These are phyloP conservation scores for Pleurozium schreberi DNA, from an alignment of 225 moss, liverwort and hornwort genomes.

Conservation along the genomic window DNA sequence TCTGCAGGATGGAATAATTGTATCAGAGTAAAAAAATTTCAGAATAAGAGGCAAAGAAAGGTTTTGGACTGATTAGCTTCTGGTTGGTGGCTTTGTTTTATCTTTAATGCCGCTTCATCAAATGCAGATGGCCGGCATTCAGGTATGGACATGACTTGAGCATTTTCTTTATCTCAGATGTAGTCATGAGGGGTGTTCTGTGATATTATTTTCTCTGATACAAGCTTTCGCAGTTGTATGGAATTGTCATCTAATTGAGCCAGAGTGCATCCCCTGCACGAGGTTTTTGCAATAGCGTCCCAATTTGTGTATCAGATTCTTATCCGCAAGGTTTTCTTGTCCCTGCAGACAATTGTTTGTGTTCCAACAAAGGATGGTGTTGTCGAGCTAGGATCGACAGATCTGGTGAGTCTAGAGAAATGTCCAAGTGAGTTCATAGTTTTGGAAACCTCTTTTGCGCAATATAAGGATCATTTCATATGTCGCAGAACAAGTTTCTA, in stretches of 20 bases:
- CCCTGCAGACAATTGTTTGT: constrained; percentile 65
- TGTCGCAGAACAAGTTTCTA: not conserved
- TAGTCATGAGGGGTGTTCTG: not conserved
- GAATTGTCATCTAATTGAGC: not conserved
- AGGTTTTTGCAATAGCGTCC: not conserved
- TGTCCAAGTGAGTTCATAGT: not conserved
- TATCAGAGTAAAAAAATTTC: not conserved
- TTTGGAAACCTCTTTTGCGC: not conserved
- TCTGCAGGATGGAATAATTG: not conserved
- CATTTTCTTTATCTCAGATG: not conserved
- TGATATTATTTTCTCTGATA: not conserved
- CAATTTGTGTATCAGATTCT: not conserved
- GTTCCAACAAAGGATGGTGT: constrained; percentile 69
- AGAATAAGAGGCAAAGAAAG: not conserved
- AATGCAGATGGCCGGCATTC: constrained; percentile 61
- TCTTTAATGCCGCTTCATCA: constrained; percentile 1
- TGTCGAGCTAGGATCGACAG: constrained; percentile 87
- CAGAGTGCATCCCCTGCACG: not conserved
- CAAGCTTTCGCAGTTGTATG: not conserved
- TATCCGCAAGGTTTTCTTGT: not conserved
- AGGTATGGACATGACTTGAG: constrained; percentile 11
- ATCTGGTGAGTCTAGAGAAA: constrained; percentile 34
- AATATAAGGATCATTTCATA: not conserved
- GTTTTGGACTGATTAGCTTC: constrained; percentile 15
- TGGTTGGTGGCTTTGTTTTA: constrained; percentile 7